phyloP scores from a whole-genome alignment of 768 basidiomycete genomes.

The Lentinus tigrinus region DNA sequence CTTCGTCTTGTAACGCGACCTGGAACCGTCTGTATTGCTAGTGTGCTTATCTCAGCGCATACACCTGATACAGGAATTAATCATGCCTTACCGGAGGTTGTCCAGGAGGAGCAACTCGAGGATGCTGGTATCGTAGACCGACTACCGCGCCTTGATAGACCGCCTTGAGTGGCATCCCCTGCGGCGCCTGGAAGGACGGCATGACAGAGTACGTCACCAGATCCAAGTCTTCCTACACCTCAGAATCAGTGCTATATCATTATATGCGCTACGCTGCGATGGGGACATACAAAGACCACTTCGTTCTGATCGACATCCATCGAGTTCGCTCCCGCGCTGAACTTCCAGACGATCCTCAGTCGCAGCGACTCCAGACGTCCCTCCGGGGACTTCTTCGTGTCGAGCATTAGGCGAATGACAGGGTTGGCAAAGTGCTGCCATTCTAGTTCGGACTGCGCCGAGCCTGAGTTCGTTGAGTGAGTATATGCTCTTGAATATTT shows the following conservation, averaged over 20 bases:
- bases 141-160: slow-evolving; percentile 74
- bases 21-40: slow-evolving; percentile 78
- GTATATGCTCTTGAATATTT: slow-evolving; percentile 75
- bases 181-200: slow-evolving; percentile 35
- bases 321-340: slow-evolving; percentile 38
- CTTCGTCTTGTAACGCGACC: slow-evolving; percentile 57
- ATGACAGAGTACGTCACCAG: slow-evolving; percentile 63
- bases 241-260: neutral
- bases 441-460: slow-evolving; percentile 38
- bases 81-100: slow-evolving; percentile 35
- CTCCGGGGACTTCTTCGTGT: slow-evolving; percentile 44
- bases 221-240: slow-evolving; percentile 71
- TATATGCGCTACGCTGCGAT: slow-evolving; percentile 3
- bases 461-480: slow-evolving; percentile 8
- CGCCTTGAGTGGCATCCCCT: slow-evolving; percentile 74
- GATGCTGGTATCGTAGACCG: slow-evolving; percentile 72
- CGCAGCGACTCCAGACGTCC: slow-evolving; percentile 62
- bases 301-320: slow-evolving; percentile 48
- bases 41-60: slow-evolving; percentile 12
- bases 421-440: slow-evolving; percentile 84
- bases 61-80: no score
- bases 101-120: slow-evolving; percentile 32
- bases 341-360: slow-evolving; percentile 63
- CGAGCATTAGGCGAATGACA: slow-evolving; percentile 58
- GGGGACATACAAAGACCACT: slow-evolving; percentile 59